Percentiles rank a stretch among this genome's conserved stretches.
These are phyloP conservation scores for Calocybe gambosa DNA, from an alignment of 1,284 basidiomycete species.

Conservation along the genomic window DNA sequence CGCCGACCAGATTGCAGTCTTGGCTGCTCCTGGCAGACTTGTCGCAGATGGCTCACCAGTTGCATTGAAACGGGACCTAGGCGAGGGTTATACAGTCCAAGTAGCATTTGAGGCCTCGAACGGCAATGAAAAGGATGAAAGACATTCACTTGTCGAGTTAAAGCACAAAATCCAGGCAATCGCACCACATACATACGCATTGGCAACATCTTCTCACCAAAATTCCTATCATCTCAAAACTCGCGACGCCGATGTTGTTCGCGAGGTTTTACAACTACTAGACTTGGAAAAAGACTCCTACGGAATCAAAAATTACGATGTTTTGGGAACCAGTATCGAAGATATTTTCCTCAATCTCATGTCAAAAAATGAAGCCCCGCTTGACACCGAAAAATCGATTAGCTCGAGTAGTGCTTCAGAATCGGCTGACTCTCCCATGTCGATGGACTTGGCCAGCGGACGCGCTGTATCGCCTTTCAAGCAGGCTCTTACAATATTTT, in stretches of 20 bases:
- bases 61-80: constrained; percentile 62
- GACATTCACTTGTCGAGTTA: constrained; percentile 27
- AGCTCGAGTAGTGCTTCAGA: constrained; percentile 5
- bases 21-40: constrained; percentile 70
- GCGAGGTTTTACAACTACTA: constrained; percentile 49
- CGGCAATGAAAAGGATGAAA: constrained; percentile 22
- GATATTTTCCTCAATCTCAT: constrained; percentile 76
- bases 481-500: constrained; percentile 66
- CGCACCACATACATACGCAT: constrained; percentile 40
- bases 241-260: constrained; percentile 48
- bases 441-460: constrained; percentile 42
- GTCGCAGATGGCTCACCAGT: constrained; percentile 72
- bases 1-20: constrained; percentile 69
- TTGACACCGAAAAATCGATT: constrained; percentile 9
- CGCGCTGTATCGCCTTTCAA: constrained; percentile 43
- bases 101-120: constrained; percentile 36
- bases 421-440: constrained; percentile 9
- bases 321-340: constrained; percentile 71
- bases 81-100: constrained; percentile 65
- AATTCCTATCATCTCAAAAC: constrained; percentile 51
- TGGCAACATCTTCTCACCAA: constrained; percentile 34
- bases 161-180: constrained; percentile 38
- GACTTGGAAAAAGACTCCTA: constrained; percentile 36
- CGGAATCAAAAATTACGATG: constrained; percentile 51
- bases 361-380: constrained; percentile 33